phyloP scores from a whole-genome alignment of 768 basidiomycete genomes.

The Pulveroboletus sp. region DNA sequence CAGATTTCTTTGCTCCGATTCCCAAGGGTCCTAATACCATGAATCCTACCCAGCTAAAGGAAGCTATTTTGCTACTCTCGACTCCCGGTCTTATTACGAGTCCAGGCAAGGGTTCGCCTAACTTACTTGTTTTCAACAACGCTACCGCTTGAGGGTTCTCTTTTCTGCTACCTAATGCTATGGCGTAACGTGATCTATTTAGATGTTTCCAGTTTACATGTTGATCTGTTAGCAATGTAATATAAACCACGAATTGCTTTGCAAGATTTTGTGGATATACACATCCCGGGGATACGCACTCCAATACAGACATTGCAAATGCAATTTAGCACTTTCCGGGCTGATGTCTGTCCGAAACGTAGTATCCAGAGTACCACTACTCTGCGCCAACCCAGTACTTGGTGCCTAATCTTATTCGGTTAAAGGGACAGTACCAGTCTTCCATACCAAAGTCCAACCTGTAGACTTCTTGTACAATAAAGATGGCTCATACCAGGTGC shows the following conservation, averaged over 20 bases:
- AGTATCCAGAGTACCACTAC: too few relatives aligned
- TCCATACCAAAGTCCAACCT: slow-evolving; percentile 3
- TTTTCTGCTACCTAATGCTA: slow-evolving; percentile 4
- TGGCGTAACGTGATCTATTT: slow-evolving; percentile 1
- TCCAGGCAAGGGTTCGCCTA: slow-evolving; percentile 49
- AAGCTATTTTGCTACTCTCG: slow-evolving; percentile 59
- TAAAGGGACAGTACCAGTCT: too few relatives aligned
- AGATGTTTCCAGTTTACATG: slow-evolving; percentile 1
- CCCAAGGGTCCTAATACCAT: slow-evolving; percentile 42
- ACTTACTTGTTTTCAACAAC: slow-evolving; percentile 80
- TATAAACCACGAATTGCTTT: neutral
- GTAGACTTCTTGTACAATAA: slow-evolving; percentile 3
- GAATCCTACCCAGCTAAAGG: slow-evolving; percentile 72
- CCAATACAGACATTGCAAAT: too few relatives aligned
- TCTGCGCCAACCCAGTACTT: neutral
- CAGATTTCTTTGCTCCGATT: slow-evolving; percentile 40
- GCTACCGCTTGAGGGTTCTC: slow-evolving; percentile 38
- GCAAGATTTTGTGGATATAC: too few relatives aligned
- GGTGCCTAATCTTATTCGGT: too few relatives aligned
- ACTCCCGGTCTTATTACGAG: slow-evolving; percentile 46
- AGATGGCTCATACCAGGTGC: slow-evolving; percentile 14
- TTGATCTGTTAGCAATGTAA: slow-evolving; percentile 9
- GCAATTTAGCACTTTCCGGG: too few relatives aligned
- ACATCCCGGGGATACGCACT: too few relatives aligned
- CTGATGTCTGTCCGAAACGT: neutral